phyloP scores from a whole-genome alignment of 805 yeast genomes.

The Saccharomyces kudriavzevii region DNA sequence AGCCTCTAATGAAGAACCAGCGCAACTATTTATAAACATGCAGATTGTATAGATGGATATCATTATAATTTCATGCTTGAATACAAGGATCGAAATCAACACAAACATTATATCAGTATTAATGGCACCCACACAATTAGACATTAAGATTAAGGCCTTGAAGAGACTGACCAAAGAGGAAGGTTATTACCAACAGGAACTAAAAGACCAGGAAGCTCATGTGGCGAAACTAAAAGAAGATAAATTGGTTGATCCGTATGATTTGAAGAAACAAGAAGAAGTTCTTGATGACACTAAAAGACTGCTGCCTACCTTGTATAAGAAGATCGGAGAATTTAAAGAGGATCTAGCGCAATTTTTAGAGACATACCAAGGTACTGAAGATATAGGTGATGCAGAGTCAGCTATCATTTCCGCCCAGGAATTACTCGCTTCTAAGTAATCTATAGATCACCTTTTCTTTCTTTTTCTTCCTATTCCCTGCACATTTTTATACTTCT shows the following conservation, averaged over 20 bases:
- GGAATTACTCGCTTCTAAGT: constrained; percentile 12
- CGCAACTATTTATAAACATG: background rate
- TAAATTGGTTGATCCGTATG: constrained; percentile 50
- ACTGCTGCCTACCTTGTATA: constrained; percentile 42
- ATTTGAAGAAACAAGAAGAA: constrained; percentile 47
- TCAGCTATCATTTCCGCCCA: constrained; percentile 22
- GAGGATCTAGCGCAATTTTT: constrained; percentile 36
- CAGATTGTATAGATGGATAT: background rate
- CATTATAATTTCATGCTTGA: background rate
- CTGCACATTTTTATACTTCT: background rate
- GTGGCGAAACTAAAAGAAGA: constrained; percentile 41
- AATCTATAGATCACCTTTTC: background rate
- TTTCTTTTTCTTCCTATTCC: background rate
- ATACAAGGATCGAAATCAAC: background rate
- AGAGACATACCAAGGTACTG: constrained; percentile 31
- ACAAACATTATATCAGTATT: background rate
- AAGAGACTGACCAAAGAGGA: constrained; percentile 64
- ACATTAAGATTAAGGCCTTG: constrained; percentile 64
- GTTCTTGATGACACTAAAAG: constrained; percentile 48
- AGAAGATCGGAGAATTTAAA: constrained; percentile 35
- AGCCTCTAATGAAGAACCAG: background rate
- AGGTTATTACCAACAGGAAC: constrained; percentile 49
- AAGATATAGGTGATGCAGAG: constrained; percentile 25
- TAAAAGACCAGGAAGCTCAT: constrained; percentile 41
- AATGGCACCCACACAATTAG: constrained; percentile 66